Conservation (phyloP, 2,329 filamentous ascomycete genomes). For the Colletotrichum siamense region DNA sequence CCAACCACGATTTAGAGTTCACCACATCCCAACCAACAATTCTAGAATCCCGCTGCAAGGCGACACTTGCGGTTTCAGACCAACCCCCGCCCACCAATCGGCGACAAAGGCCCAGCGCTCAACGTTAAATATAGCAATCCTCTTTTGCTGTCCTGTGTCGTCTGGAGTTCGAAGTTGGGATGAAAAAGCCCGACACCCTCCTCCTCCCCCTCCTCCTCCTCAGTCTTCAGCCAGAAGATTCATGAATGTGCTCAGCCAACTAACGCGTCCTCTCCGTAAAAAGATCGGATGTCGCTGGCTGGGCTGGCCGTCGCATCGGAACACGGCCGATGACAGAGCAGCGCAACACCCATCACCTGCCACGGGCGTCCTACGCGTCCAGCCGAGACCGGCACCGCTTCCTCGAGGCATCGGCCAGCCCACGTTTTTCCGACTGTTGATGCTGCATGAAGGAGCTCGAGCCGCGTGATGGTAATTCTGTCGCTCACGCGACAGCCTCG, state of each 20-base stretch:
- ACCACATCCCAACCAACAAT: not conserved
- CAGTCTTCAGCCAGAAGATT: not conserved
- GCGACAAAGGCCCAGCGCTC: not conserved
- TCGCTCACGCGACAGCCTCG: not conserved
- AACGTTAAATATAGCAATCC: not conserved
- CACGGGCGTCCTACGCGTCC: not conserved
- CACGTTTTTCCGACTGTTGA: not conserved
- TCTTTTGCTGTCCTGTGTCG: not conserved
- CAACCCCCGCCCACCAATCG: not conserved
- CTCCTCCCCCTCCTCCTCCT: not conserved
- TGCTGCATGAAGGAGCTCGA: not conserved
- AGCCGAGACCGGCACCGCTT: not conserved
- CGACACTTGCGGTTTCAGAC: not conserved
- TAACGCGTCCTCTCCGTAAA: not conserved
- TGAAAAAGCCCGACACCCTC: not conserved
- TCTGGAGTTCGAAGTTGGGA: not conserved
- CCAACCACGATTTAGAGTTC: not conserved
- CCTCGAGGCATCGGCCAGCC: not conserved
- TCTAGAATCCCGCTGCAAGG: not conserved
- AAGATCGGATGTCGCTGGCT: not conserved
- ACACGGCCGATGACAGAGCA: not conserved
- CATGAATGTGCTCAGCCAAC: not conserved
- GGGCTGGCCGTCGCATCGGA: not conserved
- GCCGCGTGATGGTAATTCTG: not conserved
- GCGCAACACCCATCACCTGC: not conserved